phyloP scores from a whole-genome alignment of 306 rosid genomes.

The Sicyos baderoa region DNA sequence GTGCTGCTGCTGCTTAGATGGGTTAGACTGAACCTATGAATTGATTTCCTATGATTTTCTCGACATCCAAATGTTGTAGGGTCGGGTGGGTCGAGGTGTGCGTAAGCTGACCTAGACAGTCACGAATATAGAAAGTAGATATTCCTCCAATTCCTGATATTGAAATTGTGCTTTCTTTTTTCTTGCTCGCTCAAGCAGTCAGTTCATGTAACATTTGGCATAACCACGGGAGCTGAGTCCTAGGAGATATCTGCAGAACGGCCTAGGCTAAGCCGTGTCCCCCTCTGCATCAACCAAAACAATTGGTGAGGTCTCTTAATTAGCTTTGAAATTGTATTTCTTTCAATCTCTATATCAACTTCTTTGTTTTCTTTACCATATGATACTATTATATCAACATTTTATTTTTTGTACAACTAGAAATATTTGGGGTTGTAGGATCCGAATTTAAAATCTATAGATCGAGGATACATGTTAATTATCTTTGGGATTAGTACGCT shows the following conservation, averaged over 20 bases:
- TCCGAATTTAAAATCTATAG: too few species aligned
- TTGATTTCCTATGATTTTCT: too few species aligned
- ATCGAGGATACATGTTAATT: too few species aligned
- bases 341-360: background rate
- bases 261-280: too few species aligned
- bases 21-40: too few species aligned
- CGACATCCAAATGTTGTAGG: too few species aligned
- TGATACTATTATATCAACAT: background rate
- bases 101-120: too few species aligned
- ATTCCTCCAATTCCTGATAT: background rate
- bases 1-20: background rate
- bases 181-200: conserved; percentile 38
- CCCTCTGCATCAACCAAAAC: background rate
- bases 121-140: too few species aligned
- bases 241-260: background rate
- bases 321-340: background rate
- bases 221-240: conserved; percentile 26
- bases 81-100: too few species aligned
- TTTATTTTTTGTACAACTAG: too few species aligned
- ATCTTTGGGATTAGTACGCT: too few species aligned
- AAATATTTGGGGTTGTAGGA: background rate
- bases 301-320: background rate
- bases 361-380: background rate
- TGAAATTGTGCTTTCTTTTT: background rate
- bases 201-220: conserved; percentile 40